Evolutionary conservation across 805 yeast species (phyloP).

Genomic region (Wickerhamomyces subpelliculosus): DNA sequence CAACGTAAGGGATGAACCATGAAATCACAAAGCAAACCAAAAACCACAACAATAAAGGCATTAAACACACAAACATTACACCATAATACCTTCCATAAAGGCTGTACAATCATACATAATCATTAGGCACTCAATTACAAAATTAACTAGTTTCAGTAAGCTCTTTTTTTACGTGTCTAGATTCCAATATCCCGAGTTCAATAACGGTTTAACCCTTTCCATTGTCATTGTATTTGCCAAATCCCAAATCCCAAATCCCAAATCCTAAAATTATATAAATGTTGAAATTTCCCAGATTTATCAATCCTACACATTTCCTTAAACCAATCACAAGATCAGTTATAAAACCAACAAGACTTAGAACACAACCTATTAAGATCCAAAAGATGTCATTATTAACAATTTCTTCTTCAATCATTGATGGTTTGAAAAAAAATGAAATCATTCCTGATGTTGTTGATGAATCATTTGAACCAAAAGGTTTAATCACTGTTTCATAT

Average conservation of each 20-base stretch:
- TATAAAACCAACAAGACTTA: neutral
- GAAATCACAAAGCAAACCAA: too few species aligned
- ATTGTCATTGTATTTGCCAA: too few species aligned
- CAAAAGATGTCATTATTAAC: slow-evolving; percentile 19
- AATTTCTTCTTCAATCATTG: slow-evolving; percentile 24
- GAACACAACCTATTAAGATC: neutral
- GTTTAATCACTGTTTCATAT: slow-evolving; percentile 55
- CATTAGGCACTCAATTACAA: too few species aligned
- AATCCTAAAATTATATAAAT: neutral
- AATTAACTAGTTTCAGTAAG: too few species aligned
- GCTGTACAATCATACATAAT: too few species aligned
- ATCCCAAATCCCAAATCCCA: neutral
- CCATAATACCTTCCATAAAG: too few species aligned
- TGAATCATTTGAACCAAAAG: slow-evolving; percentile 22
- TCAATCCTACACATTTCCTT: neutral
- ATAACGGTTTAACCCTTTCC: too few species aligned
- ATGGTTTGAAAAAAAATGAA: slow-evolving; percentile 32
- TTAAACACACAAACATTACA: too few species aligned
- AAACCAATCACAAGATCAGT: neutral
- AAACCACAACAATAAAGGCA: too few species aligned
- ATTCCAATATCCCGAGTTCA: too few species aligned
- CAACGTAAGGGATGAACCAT: too few species aligned
- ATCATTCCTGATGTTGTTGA: slow-evolving; percentile 35
- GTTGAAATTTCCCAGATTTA: neutral
- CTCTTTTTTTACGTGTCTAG: too few species aligned